phyloP scores from a whole-genome alignment of 768 basidiomycete genomes.

The Mycena galericulata region DNA sequence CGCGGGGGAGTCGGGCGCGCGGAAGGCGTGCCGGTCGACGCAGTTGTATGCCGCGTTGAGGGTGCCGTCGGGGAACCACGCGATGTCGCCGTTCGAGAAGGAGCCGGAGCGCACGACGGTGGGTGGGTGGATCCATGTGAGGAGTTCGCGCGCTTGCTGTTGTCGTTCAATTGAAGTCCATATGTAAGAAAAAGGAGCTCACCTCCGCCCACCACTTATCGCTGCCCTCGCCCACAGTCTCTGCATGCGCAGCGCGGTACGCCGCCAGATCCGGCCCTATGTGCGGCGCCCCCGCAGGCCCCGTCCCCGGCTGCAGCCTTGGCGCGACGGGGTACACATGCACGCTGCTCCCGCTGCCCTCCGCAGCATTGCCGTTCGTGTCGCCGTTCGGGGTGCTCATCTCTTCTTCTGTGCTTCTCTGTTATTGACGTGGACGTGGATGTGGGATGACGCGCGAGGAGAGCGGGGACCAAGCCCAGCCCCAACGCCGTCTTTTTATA shows the following conservation, averaged over 20 bases:
- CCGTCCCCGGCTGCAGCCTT: slow-evolving; percentile 66
- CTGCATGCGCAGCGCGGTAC: slow-evolving; percentile 73
- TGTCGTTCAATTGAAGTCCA: neutral
- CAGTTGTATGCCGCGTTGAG: slow-evolving; percentile 97
- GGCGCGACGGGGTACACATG: slow-evolving; percentile 80
- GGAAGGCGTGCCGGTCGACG: slow-evolving; percentile 96
- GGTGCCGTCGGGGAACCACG: slow-evolving; percentile 97
- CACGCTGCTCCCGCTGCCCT: neutral
- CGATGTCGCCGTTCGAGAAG: slow-evolving; percentile 88
- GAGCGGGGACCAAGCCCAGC: no score
- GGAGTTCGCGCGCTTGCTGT: slow-evolving; percentile 77
- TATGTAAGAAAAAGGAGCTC: slow-evolving; percentile 30
- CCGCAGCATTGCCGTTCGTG: no score
- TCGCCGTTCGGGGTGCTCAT: no score
- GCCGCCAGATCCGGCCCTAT: slow-evolving; percentile 83
- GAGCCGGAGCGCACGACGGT: slow-evolving; percentile 85
- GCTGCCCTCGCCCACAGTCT: slow-evolving; percentile 80
- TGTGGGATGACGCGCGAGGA: no score
- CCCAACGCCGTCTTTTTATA: no score
- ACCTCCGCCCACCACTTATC: slow-evolving; percentile 94
- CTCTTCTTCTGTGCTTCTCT: no score
- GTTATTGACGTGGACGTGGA: no score
- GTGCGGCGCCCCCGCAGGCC: slow-evolving; percentile 71
- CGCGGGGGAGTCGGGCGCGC: slow-evolving; percentile 90
- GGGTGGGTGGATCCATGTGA: slow-evolving; percentile 93